These are phyloP conservation scores for Apiosordaria backusii DNA, from an alignment of 495 filamentous ascomycete species.

Conservation along the genomic window DNA sequence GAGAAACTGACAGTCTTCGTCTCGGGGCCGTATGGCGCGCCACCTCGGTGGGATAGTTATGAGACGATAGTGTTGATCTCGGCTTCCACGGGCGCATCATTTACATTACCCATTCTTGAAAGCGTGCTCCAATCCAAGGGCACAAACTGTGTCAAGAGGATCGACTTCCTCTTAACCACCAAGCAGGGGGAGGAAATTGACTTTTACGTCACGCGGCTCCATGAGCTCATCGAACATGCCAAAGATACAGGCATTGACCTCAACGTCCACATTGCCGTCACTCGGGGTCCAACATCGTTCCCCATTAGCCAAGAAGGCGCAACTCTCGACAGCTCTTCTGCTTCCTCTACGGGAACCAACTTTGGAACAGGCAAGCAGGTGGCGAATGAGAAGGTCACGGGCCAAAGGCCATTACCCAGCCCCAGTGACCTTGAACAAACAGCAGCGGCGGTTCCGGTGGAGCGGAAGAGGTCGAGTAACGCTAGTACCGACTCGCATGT, in stretches of 20 bases:
- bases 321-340: constrained; percentile 6
- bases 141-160: constrained; percentile 56
- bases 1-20: constrained; percentile 46
- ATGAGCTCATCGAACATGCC: constrained; percentile 53
- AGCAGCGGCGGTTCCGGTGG: constrained; percentile 16
- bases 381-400: constrained; percentile 26
- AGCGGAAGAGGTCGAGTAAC: constrained; percentile 29
- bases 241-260: constrained; percentile 45
- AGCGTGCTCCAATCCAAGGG: constrained; percentile 43
- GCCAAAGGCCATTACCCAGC: neutral
- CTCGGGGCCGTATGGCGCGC: constrained; percentile 56
- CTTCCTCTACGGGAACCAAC: constrained; percentile 22
- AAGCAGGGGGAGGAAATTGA: constrained; percentile 63
- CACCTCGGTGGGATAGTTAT: constrained; percentile 54
- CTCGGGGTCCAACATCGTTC: constrained; percentile 36
- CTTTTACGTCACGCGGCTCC: constrained; percentile 64
- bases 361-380: constrained; percentile 1
- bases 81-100: constrained; percentile 56
- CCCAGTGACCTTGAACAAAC: constrained; percentile 28
- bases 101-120: constrained; percentile 55
- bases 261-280: constrained; percentile 52
- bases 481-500: constrained; percentile 40
- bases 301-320: neutral
- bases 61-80: constrained; percentile 58
- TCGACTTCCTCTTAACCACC: constrained; percentile 72